Percentiles rank a stretch among this genome's conserved stretches.
Evolutionary conservation across 2,329 filamentous ascomycete genomes (phyloP).

Genomic region (Fusarium abutilonis): DNA sequence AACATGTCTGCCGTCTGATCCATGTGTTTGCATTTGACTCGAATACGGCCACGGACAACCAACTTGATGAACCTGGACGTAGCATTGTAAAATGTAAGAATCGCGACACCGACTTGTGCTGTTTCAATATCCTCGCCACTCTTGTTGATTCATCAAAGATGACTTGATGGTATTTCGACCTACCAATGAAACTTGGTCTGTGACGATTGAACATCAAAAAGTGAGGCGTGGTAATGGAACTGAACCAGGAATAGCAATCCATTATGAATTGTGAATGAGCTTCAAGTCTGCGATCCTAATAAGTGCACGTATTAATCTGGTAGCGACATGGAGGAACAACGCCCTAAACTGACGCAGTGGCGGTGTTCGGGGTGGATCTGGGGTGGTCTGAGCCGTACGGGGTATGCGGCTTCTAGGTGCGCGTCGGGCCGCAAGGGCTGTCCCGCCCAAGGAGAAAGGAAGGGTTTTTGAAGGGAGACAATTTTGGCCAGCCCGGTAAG

Average conservation of each 20-base stretch:
- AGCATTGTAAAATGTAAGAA: not conserved
- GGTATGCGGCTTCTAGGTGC: conserved; percentile 41
- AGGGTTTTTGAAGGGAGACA: conserved; percentile 38
- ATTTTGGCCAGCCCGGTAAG: conserved; percentile 38
- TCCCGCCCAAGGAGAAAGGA: conserved; percentile 38
- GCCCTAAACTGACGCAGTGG: conserved; percentile 9
- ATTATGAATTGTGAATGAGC: not conserved
- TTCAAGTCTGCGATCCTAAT: conserved; percentile 7
- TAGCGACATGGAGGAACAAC: not conserved
- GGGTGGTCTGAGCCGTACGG: conserved; percentile 37
- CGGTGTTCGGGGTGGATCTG: conserved; percentile 19
- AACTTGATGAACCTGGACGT: conserved; percentile 1
- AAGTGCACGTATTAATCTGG: not conserved
- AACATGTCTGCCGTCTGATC: conserved; percentile 1
- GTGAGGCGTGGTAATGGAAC: not conserved
- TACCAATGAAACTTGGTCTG: not conserved
- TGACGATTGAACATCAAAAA: not conserved
- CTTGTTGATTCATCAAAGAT: not conserved
- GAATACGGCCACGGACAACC: not conserved
- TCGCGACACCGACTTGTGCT: too few relatives aligned
- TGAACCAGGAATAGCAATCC: not conserved
- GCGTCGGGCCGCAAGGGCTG: conserved; percentile 47
- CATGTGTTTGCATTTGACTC: conserved; percentile 1
- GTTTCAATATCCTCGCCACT: too few relatives aligned
- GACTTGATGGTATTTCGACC: not conserved